phyloP scores from a whole-genome alignment of 805 yeast genomes.

The Teunomyces tritomae region DNA sequence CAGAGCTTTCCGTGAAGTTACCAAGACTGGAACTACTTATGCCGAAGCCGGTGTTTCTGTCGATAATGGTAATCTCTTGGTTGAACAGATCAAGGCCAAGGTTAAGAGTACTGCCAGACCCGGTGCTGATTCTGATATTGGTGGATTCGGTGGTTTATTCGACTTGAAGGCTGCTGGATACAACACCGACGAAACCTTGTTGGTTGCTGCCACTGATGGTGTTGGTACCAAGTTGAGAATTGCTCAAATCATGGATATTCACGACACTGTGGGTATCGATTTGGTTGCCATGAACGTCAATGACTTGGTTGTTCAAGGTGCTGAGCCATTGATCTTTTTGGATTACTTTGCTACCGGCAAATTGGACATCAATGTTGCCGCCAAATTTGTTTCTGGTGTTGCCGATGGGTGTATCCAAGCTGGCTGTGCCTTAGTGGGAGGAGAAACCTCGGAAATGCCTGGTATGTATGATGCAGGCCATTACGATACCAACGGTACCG shows the following conservation, averaged over 20 bases:
- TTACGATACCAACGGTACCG: slow-evolving; percentile 97
- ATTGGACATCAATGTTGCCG: slow-evolving; percentile 78
- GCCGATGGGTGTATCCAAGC: slow-evolving; percentile 94
- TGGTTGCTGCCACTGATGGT: slow-evolving; percentile 98
- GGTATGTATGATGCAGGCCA: slow-evolving; percentile 96
- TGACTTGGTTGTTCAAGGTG: slow-evolving; percentile 97
- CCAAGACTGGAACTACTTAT: slow-evolving; percentile 52
- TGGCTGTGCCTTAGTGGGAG: slow-evolving; percentile 98
- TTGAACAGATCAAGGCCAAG: slow-evolving; percentile 82
- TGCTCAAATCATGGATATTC: slow-evolving; percentile 86
- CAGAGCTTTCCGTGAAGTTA: slow-evolving; percentile 73
- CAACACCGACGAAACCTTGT: slow-evolving; percentile 69
- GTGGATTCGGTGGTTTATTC: slow-evolving; percentile 97
- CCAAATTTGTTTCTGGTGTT: slow-evolving; percentile 89
- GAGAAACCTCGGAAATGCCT: slow-evolving; percentile 99
- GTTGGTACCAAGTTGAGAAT: slow-evolving; percentile 96
- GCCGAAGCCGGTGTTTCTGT: slow-evolving; percentile 97
- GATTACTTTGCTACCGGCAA: slow-evolving; percentile 97
- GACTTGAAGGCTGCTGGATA: slow-evolving; percentile 89
- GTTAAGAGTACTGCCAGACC: slow-evolving; percentile 92
- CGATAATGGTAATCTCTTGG: slow-evolving; percentile 89
- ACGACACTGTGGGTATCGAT: slow-evolving; percentile 98
- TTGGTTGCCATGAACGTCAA: slow-evolving; percentile 99
- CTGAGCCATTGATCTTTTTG: slow-evolving; percentile 91
- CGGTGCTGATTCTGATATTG: slow-evolving; percentile 97